Conservation (phyloP, 169 alveolate species). For the Plasmodium malariae region DNA sequence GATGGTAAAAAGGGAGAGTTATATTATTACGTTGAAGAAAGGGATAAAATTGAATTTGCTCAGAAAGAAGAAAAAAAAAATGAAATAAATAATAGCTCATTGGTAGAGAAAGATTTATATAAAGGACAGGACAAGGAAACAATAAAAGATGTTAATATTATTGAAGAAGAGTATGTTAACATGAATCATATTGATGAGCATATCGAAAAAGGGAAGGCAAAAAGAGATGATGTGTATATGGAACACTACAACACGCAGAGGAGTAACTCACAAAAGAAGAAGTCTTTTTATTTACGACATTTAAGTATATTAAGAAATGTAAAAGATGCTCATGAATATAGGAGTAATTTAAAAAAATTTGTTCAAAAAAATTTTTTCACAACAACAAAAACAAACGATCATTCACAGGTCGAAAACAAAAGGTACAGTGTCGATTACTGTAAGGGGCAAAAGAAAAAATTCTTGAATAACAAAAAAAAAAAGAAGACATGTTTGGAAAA, state of each 20-base stretch:
- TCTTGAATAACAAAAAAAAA: background rate
- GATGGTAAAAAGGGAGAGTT: too few relatives aligned
- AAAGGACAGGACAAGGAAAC: background rate
- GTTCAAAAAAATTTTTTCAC: background rate
- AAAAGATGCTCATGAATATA: background rate
- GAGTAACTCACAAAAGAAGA: too few relatives aligned
- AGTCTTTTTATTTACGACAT: background rate
- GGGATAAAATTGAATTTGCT: background rate
- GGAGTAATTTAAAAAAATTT: background rate
- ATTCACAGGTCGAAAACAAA: background rate
- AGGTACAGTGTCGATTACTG: background rate
- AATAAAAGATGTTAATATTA: background rate
- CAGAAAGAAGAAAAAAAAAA: background rate
- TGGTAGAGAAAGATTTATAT: too few relatives aligned
- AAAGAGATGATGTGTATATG: background rate
- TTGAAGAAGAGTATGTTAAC: background rate
- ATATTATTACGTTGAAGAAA: background rate
- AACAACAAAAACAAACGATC: background rate
- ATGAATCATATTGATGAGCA: background rate
- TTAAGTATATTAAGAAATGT: background rate
- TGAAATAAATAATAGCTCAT: too few relatives aligned
- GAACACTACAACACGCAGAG: background rate
- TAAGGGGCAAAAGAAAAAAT: background rate
- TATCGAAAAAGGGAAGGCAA: background rate
- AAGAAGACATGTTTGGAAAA: slow-evolving; percentile 1